These are phyloP conservation scores for Penicillium malachiteum DNA, from an alignment of 495 filamentous ascomycete species.

Conservation along the genomic window DNA sequence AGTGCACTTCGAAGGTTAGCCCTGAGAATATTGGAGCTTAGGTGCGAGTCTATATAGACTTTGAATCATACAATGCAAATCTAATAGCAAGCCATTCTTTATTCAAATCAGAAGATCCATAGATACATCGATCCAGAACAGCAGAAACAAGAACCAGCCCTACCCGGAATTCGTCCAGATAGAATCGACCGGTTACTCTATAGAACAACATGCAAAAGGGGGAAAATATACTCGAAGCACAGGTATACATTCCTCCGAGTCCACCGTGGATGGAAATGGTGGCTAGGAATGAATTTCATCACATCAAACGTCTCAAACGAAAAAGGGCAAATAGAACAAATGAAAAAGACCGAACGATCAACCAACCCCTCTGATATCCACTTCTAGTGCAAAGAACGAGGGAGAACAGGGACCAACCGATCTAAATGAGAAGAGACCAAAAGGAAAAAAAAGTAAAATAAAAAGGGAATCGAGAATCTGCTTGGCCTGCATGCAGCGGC, in stretches of 20 bases:
- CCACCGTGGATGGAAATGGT: slow-evolving; percentile 9
- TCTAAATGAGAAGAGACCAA: slow-evolving; percentile 14
- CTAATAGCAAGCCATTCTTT: too few relatives aligned
- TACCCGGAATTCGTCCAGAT: slow-evolving; percentile 2
- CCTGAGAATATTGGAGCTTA: too few relatives aligned
- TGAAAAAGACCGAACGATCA: slow-evolving; percentile 9
- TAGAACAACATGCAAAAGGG: slow-evolving; percentile 17
- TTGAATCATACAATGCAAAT: too few relatives aligned
- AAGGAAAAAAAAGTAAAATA: slow-evolving; percentile 8
- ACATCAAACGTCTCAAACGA: slow-evolving; percentile 8
- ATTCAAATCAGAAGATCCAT: slow-evolving; percentile 6
- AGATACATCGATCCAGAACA: slow-evolving; percentile 13
- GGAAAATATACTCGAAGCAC: slow-evolving; percentile 3
- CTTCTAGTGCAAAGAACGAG: slow-evolving; percentile 4
- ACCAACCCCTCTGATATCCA: slow-evolving; percentile 1
- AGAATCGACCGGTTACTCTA: slow-evolving; percentile 19
- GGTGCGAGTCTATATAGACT: too few relatives aligned
- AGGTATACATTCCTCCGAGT: neutral
- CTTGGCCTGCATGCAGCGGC: neutral
- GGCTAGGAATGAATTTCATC: slow-evolving; percentile 5
- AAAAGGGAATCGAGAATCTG: slow-evolving; percentile 6
- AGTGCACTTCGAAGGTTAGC: too few relatives aligned
- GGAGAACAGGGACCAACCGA: slow-evolving; percentile 14
- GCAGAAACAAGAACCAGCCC: slow-evolving; percentile 2
- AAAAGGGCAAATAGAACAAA: neutral